Evolutionary conservation across 495 filamentous ascomycete species (phyloP), one percentile per base, ranked within the genome.

Genomic region (Aspergillus asperescens): DNA sequence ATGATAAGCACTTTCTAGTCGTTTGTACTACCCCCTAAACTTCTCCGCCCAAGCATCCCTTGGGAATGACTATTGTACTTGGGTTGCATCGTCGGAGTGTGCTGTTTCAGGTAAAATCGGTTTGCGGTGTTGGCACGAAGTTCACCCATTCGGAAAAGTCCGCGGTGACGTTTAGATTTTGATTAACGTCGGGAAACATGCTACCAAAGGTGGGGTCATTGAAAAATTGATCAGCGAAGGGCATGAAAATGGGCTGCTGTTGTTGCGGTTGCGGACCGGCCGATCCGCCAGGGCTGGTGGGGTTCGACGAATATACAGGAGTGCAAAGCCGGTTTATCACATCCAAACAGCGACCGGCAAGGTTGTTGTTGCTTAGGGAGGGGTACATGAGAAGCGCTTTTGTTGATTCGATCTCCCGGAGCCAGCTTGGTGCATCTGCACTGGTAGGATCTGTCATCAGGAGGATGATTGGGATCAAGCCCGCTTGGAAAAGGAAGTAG

Each of bases 401-500:
- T 5, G 76, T 75, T 5, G 71, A 66, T 60, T 71, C 68, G 23
- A 78, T 69, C 39, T 77, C 74, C 38, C 73, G 67, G 15, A 74
- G 60, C 76, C 76, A 78, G 29, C 56, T 55, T 6, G 65, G 57
- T 8, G 74, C 72, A 18, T 72, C 70, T 12, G 72, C 62, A 35
- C 67, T 73, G 12, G 66, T 66, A 0, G 76, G 71, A 34, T 76
- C 71, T 9, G 69, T 78, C 66, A 74, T 75, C 18, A 80, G 63
- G 39, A 75, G 70, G 38, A 80, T 71, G 34, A 74, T 65, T 1
- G 77, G 77, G 27, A 80, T 78, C 0, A 80, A 52, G 10, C 65
- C 73, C 15, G 77, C 76, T 63, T 80, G 77, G 63, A 80, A 80
- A 16, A 80, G 71, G 57, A 79, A 80, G 54, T 80, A 77, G 7